phyloP scores from a whole-genome alignment of 768 basidiomycete genomes.

The Melanogaster broomeanus region DNA sequence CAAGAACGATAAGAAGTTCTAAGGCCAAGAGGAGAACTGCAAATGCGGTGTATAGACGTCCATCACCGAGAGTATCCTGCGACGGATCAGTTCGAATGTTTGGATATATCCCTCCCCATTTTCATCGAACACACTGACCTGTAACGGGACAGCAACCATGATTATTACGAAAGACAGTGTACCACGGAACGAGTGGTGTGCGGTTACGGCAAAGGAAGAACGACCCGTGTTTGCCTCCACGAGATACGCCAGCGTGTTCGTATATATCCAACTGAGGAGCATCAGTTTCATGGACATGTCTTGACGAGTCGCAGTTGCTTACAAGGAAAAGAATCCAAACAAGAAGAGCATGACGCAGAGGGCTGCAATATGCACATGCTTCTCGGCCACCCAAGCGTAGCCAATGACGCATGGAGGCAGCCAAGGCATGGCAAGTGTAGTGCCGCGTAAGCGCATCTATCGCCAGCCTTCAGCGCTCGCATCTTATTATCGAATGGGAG shows the following conservation, averaged over 20 bases:
- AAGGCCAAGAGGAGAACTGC: conserved; percentile 52
- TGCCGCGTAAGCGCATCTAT: conserved; percentile 75
- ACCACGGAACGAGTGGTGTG: conserved; percentile 79
- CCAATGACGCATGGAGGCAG: conserved; percentile 61
- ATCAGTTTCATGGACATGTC: conserved; percentile 1
- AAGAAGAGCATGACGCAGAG: conserved; percentile 74
- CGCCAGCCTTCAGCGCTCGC: background rate
- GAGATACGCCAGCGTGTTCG: conserved; percentile 77
- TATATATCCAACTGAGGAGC: conserved; percentile 53
- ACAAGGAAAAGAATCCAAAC: conserved; percentile 77
- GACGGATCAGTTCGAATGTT: background rate
- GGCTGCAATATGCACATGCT: conserved; percentile 63
- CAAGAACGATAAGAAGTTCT: conserved; percentile 58
- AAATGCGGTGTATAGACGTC: conserved; percentile 75
- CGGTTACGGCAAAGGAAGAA: conserved; percentile 72
- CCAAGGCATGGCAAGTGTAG: conserved; percentile 52
- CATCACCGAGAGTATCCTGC: conserved; percentile 73
- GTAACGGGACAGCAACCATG: conserved; percentile 74
- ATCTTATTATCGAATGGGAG: background rate
- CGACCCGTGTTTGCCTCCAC: conserved; percentile 86
- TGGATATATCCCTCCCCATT: background rate
- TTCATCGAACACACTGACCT: conserved; percentile 32
- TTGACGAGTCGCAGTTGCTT: conserved; percentile 21
- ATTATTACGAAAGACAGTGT: conserved; percentile 64
- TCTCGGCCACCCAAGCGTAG: conserved; percentile 75